Base-by-base conservation (phyloP, 345 rosid genomes). In the Sonneratia caseolaris region DNA sequence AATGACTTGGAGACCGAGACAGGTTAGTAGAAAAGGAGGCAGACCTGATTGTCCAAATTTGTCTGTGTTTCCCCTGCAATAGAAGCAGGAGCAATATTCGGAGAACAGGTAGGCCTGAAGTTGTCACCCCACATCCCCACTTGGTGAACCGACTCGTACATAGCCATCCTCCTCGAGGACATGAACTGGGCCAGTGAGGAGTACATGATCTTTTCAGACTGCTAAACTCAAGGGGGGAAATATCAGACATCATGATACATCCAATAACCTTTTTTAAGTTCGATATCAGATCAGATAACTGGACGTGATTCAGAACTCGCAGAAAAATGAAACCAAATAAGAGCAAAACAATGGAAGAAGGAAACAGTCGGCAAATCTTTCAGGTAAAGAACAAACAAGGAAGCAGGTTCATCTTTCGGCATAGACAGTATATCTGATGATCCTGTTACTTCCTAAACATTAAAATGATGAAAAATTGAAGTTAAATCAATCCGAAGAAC, bases 41-140 rank as follows among this genome's bases (percentile, higher is more conserved):
- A 37, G 77, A 95, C 97, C 97, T 86, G 87, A 75, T 84, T 86
- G 35, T 87, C 91, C 65, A 85, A 80, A 77, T 86, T 90, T 53
- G 76, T 73, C 38, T 90, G 87, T 51, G 82, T 70, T 10, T 86
- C 83, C 61, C 84, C 71, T 24, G 87, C 74, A 74, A 89, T 72
- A 67, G 96, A 76, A 73, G 80, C 53, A 24, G 90, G 77, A 19
- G 79, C 55, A 71, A 74, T 80, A 48, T 38, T 45, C 7, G 84
- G 84, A 83, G 77, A 80, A 71, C 82, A 86, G 74, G 81, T 82
- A 66, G 72, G 80, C 77, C 78, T 91, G 72, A 86, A 91, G 68
- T 68, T 86, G 74, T 87, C 97, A 75, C 83, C 96, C 97, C 99
- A 91, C 85, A 88, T 88, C 72, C 93, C 81, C 48, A 90, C 79